Conservation (phyloP, 805 yeast species). For the Lipomyces kockii region DNA sequence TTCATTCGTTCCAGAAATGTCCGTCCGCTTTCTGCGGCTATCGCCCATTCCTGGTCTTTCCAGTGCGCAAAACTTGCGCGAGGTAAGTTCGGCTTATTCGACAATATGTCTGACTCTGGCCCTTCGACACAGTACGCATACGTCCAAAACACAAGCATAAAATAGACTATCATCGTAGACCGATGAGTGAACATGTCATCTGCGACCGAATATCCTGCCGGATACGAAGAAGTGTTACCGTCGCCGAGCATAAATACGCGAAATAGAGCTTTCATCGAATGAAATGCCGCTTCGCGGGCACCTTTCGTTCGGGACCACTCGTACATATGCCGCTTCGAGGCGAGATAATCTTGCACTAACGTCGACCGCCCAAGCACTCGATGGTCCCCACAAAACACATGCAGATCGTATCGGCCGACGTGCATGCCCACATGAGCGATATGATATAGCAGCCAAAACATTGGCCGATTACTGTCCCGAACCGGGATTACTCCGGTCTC, state of each 20-base stretch:
- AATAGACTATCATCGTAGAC: constrained; percentile 40
- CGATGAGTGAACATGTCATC: constrained; percentile 42
- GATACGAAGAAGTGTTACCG: constrained; percentile 2
- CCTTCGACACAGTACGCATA: constrained; percentile 44
- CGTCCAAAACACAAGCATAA: constrained; percentile 45
- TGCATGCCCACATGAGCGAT: constrained; percentile 48
- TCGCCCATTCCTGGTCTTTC: constrained; percentile 33
- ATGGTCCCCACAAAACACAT: constrained; percentile 80
- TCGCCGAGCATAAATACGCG: constrained; percentile 27
- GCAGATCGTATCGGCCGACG: constrained; percentile 76
- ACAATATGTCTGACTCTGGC: constrained; percentile 41
- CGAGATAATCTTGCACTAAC: constrained; percentile 54
- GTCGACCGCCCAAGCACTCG: constrained; percentile 73
- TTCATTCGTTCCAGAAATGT: constrained; percentile 57
- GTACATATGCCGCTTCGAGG: constrained; percentile 55
- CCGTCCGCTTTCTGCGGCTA: constrained; percentile 35
- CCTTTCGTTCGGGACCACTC: constrained; percentile 56
- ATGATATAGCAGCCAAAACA: constrained; percentile 15
- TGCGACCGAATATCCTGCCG: constrained; percentile 33
- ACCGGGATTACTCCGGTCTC: background rate
- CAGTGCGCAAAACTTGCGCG: background rate
- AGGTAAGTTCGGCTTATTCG: background rate
- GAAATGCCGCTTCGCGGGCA: constrained; percentile 56
- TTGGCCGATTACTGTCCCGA: constrained; percentile 7
- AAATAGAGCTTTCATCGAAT: constrained; percentile 49